These are phyloP conservation scores for Pichia deserticola DNA, from an alignment of 805 yeast genomes.

Conservation along the genomic window DNA sequence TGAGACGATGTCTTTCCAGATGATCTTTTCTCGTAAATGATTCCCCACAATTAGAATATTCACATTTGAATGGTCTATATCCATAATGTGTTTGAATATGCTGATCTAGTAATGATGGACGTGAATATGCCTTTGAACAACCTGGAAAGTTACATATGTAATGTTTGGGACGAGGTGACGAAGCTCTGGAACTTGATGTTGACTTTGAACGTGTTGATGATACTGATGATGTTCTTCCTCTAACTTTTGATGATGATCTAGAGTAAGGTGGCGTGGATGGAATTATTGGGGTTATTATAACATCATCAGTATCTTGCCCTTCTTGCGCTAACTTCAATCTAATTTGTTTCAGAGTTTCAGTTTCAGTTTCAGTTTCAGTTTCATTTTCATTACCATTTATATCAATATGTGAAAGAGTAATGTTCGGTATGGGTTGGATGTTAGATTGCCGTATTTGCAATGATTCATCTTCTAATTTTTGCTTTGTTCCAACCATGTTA, in stretches of 20 bases:
- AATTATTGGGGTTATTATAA: too few relatives aligned
- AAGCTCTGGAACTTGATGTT: constrained; percentile 22
- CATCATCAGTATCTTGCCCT: too few relatives aligned
- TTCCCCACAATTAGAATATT: constrained; percentile 46
- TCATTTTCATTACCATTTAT: too few relatives aligned
- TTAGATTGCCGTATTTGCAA: too few relatives aligned
- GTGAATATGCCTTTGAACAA: constrained; percentile 69
- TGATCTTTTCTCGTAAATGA: constrained; percentile 74
- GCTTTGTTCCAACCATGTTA: too few relatives aligned
- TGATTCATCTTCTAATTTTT: too few relatives aligned
- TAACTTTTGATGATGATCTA: not conserved
- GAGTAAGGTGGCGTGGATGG: constrained; percentile 3
- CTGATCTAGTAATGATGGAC: constrained; percentile 78
- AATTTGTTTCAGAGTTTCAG: too few relatives aligned
- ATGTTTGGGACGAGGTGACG: constrained; percentile 47
- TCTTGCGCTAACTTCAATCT: too few relatives aligned
- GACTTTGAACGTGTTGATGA: constrained; percentile 5
- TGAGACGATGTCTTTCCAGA: constrained; percentile 62
- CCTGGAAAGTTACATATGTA: constrained; percentile 57
- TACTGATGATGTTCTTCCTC: constrained; percentile 6
- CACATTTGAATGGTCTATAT: constrained; percentile 71
- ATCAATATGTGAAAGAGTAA: too few relatives aligned
- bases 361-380: too few relatives aligned
- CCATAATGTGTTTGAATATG: constrained; percentile 74
- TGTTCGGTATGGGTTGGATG: too few relatives aligned